These are phyloP conservation scores for Salix exigua DNA, from an alignment of 345 rosid species.

Conservation along the genomic window DNA sequence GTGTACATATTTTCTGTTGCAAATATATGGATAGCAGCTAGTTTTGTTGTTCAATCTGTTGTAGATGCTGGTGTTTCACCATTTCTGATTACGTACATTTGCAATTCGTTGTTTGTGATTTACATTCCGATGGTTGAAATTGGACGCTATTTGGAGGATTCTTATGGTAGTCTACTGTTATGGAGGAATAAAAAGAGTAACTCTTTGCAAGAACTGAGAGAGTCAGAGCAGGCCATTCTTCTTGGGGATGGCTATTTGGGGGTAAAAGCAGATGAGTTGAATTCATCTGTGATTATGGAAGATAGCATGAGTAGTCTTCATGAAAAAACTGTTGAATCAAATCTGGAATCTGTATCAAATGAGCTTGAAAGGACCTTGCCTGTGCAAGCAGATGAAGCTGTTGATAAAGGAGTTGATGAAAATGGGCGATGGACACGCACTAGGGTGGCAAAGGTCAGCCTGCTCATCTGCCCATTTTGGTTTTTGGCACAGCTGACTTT, in stretches of 20 bases:
- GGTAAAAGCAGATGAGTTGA: conserved; percentile 20
- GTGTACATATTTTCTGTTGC: conserved; percentile 79
- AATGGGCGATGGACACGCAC: conserved; percentile 86
- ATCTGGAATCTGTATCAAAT: conserved; percentile 25
- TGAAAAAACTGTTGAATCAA: conserved; percentile 25
- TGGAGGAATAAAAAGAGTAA: conserved; percentile 50
- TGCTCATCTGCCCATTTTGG: conserved; percentile 86
- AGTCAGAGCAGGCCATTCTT: conserved; percentile 71
- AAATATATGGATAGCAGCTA: conserved; percentile 86
- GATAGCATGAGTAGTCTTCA: conserved; percentile 37
- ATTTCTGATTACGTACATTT: conserved; percentile 82
- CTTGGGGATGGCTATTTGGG: conserved; percentile 43
- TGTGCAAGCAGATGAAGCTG: conserved; percentile 16
- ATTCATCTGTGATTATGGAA: conserved; percentile 24
- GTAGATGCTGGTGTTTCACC: conserved; percentile 91
- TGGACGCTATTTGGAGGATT: conserved; percentile 66
- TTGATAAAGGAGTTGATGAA: conserved; percentile 46
- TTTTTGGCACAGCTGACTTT: conserved; percentile 86
- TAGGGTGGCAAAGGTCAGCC: conserved; percentile 81
- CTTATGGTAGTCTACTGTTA: conserved; percentile 56
- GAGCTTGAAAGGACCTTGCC: conserved; percentile 27
- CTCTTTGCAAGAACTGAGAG: conserved; percentile 39
- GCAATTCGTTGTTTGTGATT: conserved; percentile 80
- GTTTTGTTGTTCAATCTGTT: conserved; percentile 90
- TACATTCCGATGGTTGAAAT: conserved; percentile 79